Evolutionary conservation across 2,329 filamentous ascomycete species (phyloP), one percentile per base, ranked within the genome.

Genomic region (Colletotrichum echinochloae): DNA sequence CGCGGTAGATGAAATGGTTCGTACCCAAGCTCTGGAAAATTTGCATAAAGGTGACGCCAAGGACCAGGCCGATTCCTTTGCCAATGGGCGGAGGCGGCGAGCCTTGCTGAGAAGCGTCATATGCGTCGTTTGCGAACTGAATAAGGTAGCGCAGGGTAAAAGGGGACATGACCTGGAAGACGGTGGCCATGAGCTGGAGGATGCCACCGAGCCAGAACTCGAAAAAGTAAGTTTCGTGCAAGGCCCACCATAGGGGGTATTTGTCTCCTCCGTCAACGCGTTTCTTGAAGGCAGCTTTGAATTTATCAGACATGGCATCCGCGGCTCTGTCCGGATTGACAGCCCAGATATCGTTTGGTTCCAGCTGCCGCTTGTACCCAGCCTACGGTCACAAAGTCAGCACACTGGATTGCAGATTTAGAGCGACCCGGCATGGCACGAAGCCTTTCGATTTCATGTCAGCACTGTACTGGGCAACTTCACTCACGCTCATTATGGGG

Each of bases 1-100:
- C 94, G 28, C 91, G 90, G 77, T 95, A 98, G 77, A 98, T 91
- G 82, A 97, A 98, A 77, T 98, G 95, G 77, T 95, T 97, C 2
- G 91, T 94, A 33, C 90, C 89, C 73, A 97, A 77, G 78, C 92
- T 95, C 80, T 97, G 94, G 14, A 91, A 77, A 26, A 95, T 86
- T 79, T 98, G 95, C 94, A 98, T 96, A 51, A 87, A 79, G 0
- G 93, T 94, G 66, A 98, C 91, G 11, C 93, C 95, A 66, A 98
- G 80, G 1, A 94, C 94, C 39, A 97, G 84, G 0, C 95, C 95
- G 66, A 98, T 84, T 28, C 95, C 96, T 55, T 86, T 85, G 3
- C 91, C 91, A 60, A 98, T 90, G 62, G 88, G 78, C 0, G 96
- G 95, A 0, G 86, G 83, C 0, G 90, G 85, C 0, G 77, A 73